phyloP scores from a whole-genome alignment of 176 grass and related monocot species.

The Coix lacrymajobi region DNA sequence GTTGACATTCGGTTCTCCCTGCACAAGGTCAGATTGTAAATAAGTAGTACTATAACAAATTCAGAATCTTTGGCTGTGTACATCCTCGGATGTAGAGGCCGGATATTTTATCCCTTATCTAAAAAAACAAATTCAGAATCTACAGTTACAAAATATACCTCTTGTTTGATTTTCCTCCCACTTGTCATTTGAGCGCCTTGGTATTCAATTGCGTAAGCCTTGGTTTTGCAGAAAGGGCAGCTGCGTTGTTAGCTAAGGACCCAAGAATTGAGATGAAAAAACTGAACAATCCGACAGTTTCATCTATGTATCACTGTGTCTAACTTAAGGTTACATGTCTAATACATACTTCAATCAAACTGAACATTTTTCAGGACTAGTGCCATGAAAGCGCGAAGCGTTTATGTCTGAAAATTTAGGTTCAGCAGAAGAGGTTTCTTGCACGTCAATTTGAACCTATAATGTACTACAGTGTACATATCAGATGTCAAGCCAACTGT shows the following conservation, averaged over 20 bases:
- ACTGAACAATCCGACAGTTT: background rate
- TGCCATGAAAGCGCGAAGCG: background rate
- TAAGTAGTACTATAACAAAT: background rate
- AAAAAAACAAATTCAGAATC: no score
- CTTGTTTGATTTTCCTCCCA: constrained; percentile 35
- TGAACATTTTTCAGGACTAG: background rate
- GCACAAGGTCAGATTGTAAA: background rate
- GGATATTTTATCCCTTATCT: no score
- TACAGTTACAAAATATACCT: constrained; percentile 21
- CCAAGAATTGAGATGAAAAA: background rate
- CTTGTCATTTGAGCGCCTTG: constrained; percentile 22
- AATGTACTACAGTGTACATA: background rate
- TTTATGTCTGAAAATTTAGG: background rate
- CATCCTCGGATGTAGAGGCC: no score
- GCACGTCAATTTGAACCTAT: background rate
- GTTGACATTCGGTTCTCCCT: background rate
- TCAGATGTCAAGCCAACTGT: background rate
- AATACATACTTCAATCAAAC: background rate
- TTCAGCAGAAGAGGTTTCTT: background rate
- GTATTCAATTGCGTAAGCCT: constrained; percentile 60
- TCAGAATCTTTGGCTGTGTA: no score
- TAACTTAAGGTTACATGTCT: background rate
- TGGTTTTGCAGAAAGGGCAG: constrained; percentile 81
- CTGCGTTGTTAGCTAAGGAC: constrained; percentile 43
- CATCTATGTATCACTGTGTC: background rate